phyloP scores from a whole-genome alignment of 306 rosid genomes.

The Cyamopsis tetragonoloba region DNA sequence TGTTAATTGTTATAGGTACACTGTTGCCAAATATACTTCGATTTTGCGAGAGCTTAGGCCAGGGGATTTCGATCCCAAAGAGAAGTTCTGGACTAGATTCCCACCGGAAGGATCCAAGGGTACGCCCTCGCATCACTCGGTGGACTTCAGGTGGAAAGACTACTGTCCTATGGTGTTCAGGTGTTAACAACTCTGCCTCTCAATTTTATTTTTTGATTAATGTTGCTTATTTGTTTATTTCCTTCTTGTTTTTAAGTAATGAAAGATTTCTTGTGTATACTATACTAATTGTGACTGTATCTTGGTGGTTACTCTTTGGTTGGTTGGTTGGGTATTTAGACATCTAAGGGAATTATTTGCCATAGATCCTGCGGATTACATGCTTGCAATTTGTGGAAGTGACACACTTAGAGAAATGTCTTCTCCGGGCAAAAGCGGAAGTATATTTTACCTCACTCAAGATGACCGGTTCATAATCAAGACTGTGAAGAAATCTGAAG shows the following conservation, averaged over 20 bases:
- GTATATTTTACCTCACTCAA: slow-evolving; percentile 57
- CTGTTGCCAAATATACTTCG: slow-evolving; percentile 47
- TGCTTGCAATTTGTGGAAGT: slow-evolving; percentile 49
- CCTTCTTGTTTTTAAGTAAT: slow-evolving; percentile 4
- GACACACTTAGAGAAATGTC: slow-evolving; percentile 51
- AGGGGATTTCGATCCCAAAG: slow-evolving; percentile 52
- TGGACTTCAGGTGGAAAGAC: slow-evolving; percentile 61
- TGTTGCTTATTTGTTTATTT: neutral
- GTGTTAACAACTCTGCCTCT: slow-evolving; percentile 18
- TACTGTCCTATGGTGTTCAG: slow-evolving; percentile 63
- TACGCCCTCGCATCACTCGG: slow-evolving; percentile 42
- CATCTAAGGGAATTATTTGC: slow-evolving; percentile 65
- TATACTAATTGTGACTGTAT: slow-evolving; percentile 32
- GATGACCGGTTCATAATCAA: slow-evolving; percentile 53
- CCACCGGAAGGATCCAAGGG: slow-evolving; percentile 48
- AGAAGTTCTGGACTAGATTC: slow-evolving; percentile 59
- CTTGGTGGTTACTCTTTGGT: slow-evolving; percentile 37
- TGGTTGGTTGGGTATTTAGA: slow-evolving; percentile 42
- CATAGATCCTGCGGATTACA: slow-evolving; percentile 57
- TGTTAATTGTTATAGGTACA: slow-evolving; percentile 23
- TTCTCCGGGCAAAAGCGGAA: slow-evolving; percentile 64
- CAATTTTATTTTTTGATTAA: neutral
- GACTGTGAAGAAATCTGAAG: slow-evolving; percentile 59
- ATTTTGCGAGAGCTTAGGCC: slow-evolving; percentile 39
- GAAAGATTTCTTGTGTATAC: slow-evolving; percentile 17